These are phyloP conservation scores for Entoloma clypeatum DNA, from an alignment of 1,284 basidiomycete genomes.

Conservation along the genomic window DNA sequence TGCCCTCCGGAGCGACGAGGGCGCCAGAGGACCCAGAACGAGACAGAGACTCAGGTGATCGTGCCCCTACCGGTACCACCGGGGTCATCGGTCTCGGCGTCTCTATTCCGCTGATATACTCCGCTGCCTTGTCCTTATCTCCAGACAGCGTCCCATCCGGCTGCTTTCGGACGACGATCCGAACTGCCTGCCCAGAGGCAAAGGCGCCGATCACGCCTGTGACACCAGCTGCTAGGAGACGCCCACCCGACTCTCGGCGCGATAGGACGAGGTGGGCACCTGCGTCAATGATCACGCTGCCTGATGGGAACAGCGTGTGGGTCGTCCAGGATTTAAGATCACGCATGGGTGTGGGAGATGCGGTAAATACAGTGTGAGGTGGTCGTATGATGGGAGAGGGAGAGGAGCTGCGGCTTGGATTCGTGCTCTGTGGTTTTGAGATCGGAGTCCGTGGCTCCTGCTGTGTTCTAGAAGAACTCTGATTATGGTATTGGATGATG, in stretches of 20 bases:
- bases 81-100: slow-evolving; percentile 45
- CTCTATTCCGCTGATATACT: slow-evolving; percentile 30
- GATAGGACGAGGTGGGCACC: slow-evolving; percentile 88
- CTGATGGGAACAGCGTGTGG: slow-evolving; percentile 88
- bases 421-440: slow-evolving; percentile 21
- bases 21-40: slow-evolving; percentile 35
- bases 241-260: slow-evolving; percentile 82
- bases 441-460: slow-evolving; percentile 33
- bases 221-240: slow-evolving; percentile 89
- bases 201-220: slow-evolving; percentile 85
- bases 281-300: slow-evolving; percentile 83
- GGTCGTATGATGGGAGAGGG: slow-evolving; percentile 43
- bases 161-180: slow-evolving; percentile 61
- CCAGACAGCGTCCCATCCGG: slow-evolving; percentile 21
- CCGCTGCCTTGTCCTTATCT: slow-evolving; percentile 25
- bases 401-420: slow-evolving; percentile 16
- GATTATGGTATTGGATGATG: slow-evolving; percentile 76
- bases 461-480: slow-evolving; percentile 30
- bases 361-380: slow-evolving; percentile 86
- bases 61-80: slow-evolving; percentile 27
- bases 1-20: slow-evolving; percentile 31
- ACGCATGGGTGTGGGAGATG: slow-evolving; percentile 71
- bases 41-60: slow-evolving; percentile 37
- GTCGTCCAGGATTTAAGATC: slow-evolving; percentile 96
- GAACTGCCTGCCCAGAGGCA: slow-evolving; percentile 92